Conservation (phyloP, 805 yeast species). For the Pichia gijzeniarum region DNA sequence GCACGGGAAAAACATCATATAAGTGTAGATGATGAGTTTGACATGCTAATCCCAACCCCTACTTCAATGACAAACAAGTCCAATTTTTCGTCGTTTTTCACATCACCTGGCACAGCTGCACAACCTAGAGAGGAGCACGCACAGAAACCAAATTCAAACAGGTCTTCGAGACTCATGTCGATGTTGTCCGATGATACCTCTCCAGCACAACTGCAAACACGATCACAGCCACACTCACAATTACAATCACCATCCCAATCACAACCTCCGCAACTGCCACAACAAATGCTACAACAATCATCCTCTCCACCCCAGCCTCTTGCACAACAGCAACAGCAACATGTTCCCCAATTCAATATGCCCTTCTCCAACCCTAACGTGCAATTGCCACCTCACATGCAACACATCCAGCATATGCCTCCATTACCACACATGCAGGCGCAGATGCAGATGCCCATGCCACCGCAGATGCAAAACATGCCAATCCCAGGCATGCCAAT, state of each 20-base stretch:
- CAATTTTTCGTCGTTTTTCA: conserved; percentile 24
- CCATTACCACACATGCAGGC: too few species aligned
- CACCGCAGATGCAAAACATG: too few species aligned
- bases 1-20: background rate
- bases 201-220: background rate
- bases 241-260: conserved; percentile 14
- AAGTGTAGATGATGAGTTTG: conserved; percentile 14
- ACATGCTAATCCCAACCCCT: conserved; percentile 1
- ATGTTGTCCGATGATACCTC: background rate
- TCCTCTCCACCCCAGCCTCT: conserved; percentile 7
- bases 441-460: too few species aligned
- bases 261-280: conserved; percentile 5
- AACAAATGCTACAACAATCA: background rate
- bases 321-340: conserved; percentile 8
- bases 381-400: too few species aligned
- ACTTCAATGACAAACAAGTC: conserved; percentile 12
- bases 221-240: conserved; percentile 9
- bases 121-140: conserved; percentile 12
- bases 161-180: conserved; percentile 18
- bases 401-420: too few species aligned
- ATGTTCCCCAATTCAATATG: too few species aligned
- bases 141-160: background rate
- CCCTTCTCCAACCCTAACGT: too few species aligned
- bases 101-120: conserved; percentile 22
- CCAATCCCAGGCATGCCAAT: too few species aligned